These are phyloP conservation scores for Colletotrichum sp. DNA, from an alignment of 2,329 filamentous ascomycete genomes.

Conservation along the genomic window DNA sequence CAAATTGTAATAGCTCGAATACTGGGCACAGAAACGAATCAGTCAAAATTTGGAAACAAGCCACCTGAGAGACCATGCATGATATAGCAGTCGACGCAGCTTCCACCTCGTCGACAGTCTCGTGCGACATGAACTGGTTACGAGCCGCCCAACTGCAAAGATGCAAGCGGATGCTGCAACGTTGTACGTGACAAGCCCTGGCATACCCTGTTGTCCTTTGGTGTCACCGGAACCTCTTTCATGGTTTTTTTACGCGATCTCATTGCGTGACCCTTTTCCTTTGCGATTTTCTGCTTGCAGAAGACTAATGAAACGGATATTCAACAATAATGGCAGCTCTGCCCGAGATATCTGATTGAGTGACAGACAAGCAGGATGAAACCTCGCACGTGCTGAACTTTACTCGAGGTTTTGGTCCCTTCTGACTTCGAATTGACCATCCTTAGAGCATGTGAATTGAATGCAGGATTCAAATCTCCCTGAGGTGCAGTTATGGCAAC, in stretches of 20 bases:
- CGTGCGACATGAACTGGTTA: fast-evolving
- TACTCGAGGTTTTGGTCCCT: background rate
- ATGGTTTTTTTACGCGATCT: fast-evolving
- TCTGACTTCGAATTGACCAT: background rate
- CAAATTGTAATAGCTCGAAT: background rate
- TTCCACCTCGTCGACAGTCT: fast-evolving
- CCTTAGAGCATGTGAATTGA: fast-evolving
- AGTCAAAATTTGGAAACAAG: background rate
- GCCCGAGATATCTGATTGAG: fast-evolving
- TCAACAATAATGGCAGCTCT: background rate
- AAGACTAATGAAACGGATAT: fast-evolving
- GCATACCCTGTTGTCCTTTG: fast-evolving
- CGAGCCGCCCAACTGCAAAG: fast-evolving
- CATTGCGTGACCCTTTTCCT: fast-evolving
- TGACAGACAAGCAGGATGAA: background rate
- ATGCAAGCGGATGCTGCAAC: background rate
- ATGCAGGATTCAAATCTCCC: fast-evolving
- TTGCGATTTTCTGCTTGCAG: background rate
- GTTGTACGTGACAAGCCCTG: background rate
- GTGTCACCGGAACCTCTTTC: background rate
- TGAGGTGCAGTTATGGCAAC: background rate
- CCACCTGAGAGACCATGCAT: fast-evolving
- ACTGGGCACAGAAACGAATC: background rate
- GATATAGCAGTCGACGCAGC: background rate
- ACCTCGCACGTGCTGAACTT: fast-evolving